Evolutionary conservation across 306 rosid genomes (phyloP).

Genomic region (Acmispon strigosus): DNA sequence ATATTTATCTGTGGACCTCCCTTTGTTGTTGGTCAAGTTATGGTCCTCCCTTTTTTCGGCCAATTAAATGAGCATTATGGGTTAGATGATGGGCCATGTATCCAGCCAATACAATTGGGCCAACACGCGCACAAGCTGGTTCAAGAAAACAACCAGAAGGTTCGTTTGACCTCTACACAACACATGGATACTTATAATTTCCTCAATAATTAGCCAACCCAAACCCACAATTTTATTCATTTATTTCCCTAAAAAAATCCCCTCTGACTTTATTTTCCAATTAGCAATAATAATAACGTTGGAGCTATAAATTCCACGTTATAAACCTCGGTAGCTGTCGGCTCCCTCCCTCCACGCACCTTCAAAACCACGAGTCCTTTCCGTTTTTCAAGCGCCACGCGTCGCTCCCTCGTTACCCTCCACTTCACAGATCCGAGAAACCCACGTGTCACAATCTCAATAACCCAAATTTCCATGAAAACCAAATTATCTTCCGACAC

Average conservation of each 20-base stretch:
- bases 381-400: conserved; percentile 29
- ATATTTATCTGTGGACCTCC: no score
- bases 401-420: conserved; percentile 31
- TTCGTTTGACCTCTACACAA: not conserved
- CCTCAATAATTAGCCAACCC: conserved; percentile 14
- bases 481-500: conserved; percentile 19
- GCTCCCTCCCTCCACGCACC: conserved; percentile 26
- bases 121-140: no score
- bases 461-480: not conserved
- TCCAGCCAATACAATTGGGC: no score
- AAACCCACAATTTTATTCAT: not conserved
- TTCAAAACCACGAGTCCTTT: conserved; percentile 24
- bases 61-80: no score
- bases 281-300: not conserved
- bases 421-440: not conserved
- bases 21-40: no score
- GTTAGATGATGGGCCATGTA: no score
- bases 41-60: no score
- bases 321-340: conserved; percentile 27
- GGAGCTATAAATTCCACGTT: conserved; percentile 26
- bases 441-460: conserved; percentile 19
- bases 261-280: not conserved
- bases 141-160: not conserved
- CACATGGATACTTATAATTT: no score
- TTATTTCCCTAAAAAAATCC: no score